Conservation (phyloP, 371 early-diverging fungal species). For the Rhizopus arrhizus region DNA sequence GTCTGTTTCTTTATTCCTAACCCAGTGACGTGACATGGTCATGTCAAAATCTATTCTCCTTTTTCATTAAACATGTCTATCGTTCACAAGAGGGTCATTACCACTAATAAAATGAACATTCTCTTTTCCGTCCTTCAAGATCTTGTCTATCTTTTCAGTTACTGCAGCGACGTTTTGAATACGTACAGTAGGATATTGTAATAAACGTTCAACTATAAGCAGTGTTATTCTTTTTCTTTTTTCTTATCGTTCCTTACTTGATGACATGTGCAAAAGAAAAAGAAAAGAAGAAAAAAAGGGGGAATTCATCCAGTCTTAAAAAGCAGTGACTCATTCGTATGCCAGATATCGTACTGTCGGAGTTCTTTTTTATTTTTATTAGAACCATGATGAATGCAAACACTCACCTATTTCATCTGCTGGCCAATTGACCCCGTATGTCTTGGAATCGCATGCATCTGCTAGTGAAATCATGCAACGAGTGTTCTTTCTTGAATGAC, state of each 20-base stretch:
- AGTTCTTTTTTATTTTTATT: no score
- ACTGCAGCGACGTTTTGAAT: slow-evolving; percentile 35
- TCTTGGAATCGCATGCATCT: no score
- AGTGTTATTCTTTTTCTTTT: not conserved
- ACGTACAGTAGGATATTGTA: slow-evolving; percentile 41
- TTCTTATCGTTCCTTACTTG: not conserved
- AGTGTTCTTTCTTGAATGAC: no score
- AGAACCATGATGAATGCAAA: no score
- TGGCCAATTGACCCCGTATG: no score
- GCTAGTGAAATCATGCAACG: no score
- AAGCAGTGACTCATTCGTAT: not conserved
- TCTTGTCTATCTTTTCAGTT: slow-evolving; percentile 47
- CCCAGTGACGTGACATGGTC: slow-evolving; percentile 74
- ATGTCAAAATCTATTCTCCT: slow-evolving; percentile 69
- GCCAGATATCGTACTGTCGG: no score
- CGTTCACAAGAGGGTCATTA: slow-evolving; percentile 15
- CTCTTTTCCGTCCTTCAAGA: slow-evolving; percentile 50
- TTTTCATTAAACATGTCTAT: not conserved
- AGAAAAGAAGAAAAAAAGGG: not conserved
- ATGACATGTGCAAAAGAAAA: not conserved
- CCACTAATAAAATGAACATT: slow-evolving; percentile 66
- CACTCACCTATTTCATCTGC: no score
- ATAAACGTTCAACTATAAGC: slow-evolving; percentile 33
- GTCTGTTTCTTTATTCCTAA: slow-evolving; percentile 50
- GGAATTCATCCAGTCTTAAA: not conserved